Evolutionary conservation across 2,329 filamentous ascomycete species (phyloP).

Genomic region (Penicillium sclerotiorum): DNA sequence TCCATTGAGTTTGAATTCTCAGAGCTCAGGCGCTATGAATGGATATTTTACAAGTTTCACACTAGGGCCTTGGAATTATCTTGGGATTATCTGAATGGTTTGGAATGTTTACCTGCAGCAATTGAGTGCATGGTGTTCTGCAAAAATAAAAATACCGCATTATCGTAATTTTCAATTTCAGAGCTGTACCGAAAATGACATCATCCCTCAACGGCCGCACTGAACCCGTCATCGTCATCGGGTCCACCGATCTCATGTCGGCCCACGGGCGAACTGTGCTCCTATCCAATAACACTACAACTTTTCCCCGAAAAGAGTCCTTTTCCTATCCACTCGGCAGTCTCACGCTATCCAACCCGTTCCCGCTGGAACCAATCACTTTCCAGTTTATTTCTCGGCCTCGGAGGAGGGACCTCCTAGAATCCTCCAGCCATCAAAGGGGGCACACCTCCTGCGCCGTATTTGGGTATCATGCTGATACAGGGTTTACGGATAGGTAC

Average conservation of each 20-base stretch:
- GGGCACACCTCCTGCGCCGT: no score
- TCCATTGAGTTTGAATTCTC: no score
- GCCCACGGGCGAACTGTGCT: slow-evolving; percentile 27
- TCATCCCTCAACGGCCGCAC: slow-evolving; percentile 32
- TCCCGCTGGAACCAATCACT: slow-evolving; percentile 17
- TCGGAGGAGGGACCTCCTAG: slow-evolving; percentile 2
- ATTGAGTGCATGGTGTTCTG: neutral
- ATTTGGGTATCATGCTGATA: no score
- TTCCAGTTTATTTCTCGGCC: neutral
- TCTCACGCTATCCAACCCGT: slow-evolving; percentile 24
- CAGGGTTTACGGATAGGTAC: no score
- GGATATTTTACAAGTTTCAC: no score
- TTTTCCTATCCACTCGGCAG: slow-evolving; percentile 30
- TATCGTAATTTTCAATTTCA: slow-evolving; percentile 22
- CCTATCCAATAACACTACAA: slow-evolving; percentile 29
- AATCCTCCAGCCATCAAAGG: neutral
- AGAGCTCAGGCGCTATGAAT: no score
- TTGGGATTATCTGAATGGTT: no score
- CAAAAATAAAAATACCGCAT: neutral
- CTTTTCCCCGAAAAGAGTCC: slow-evolving; percentile 7
- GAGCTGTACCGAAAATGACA: slow-evolving; percentile 31
- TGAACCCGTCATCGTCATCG: slow-evolving; percentile 36
- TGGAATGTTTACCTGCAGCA: no score
- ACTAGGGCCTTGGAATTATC: no score
- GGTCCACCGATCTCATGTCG: slow-evolving; percentile 34